These are phyloP conservation scores for Musa troglodytarum DNA, from an alignment of 176 grass and related monocot genomes.

Conservation along the genomic window DNA sequence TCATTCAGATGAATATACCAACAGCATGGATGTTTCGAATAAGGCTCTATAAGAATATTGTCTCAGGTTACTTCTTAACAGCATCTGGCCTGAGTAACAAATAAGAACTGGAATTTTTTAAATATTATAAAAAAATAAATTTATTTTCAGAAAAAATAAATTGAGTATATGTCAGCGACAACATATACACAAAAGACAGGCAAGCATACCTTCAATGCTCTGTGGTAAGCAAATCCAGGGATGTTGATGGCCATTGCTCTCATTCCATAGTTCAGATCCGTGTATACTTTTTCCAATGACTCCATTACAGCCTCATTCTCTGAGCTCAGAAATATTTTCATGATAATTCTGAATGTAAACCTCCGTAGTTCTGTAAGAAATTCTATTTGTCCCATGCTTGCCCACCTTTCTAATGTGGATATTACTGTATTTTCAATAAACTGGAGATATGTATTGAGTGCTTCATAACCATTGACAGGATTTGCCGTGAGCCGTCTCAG, in stretches of 20 bases:
- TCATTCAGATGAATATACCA: too few relatives aligned
- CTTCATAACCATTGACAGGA: slow-evolving; percentile 87
- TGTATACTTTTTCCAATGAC: slow-evolving; percentile 66
- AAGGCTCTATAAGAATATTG: too few relatives aligned
- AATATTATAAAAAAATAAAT: not conserved
- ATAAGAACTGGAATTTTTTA: too few relatives aligned
- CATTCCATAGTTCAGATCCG: slow-evolving; percentile 77
- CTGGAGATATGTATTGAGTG: slow-evolving; percentile 52
- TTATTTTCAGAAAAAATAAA: not conserved
- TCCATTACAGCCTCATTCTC: slow-evolving; percentile 2
- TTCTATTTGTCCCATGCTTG: slow-evolving; percentile 28
- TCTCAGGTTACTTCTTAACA: too few relatives aligned
- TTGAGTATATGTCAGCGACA: not conserved
- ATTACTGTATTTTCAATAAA: slow-evolving; percentile 67
- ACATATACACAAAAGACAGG: not conserved
- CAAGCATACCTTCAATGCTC: slow-evolving; percentile 40
- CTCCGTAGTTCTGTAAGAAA: slow-evolving; percentile 41
- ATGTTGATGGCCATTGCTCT: slow-evolving; percentile 87
- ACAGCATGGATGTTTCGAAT: too few relatives aligned
- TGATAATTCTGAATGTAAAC: slow-evolving; percentile 21
- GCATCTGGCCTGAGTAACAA: too few relatives aligned
- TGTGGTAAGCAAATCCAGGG: slow-evolving; percentile 67
- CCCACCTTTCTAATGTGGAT: slow-evolving; percentile 40
- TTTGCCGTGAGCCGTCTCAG: slow-evolving; percentile 54
- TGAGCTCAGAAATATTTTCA: slow-evolving; percentile 23